Evolutionary conservation across 345 rosid species (phyloP).

Genomic region (Theobroma cacao): DNA sequence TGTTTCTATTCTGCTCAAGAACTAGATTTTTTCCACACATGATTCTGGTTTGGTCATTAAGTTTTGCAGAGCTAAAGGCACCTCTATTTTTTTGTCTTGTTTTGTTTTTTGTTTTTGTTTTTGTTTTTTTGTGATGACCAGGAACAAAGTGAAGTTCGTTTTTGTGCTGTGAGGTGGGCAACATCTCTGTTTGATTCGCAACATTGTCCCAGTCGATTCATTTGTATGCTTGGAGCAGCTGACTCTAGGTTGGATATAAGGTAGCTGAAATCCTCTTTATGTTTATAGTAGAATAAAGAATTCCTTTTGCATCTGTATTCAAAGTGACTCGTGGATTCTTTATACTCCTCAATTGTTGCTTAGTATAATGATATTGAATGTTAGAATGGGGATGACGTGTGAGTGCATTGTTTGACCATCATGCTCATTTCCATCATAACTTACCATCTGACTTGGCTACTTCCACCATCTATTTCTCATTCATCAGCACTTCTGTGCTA

Average conservation of each 20-base stretch:
- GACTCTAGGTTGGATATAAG: conserved; percentile 91
- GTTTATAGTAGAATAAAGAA: background rate
- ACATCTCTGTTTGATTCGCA: conserved; percentile 72
- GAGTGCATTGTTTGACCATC: background rate
- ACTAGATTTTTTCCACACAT: background rate
- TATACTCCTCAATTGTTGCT: background rate
- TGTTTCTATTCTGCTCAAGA: background rate
- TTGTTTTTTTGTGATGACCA: conserved; percentile 33
- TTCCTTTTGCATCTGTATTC: background rate
- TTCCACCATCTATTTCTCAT: background rate
- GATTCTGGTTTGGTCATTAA: conserved; percentile 12
- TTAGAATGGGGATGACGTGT: background rate
- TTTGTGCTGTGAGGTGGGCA: conserved; percentile 92
- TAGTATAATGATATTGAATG: background rate
- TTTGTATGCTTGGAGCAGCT: conserved; percentile 86
- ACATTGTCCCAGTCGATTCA: conserved; percentile 91
- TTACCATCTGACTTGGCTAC: background rate
- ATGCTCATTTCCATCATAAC: background rate
- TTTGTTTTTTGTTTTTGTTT: no score
- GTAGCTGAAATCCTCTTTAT: conserved; percentile 36
- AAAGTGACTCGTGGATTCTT: background rate
- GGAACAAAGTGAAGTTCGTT: conserved; percentile 95
- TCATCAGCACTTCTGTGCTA: background rate
- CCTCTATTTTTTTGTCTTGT: no score
- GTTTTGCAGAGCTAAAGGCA: conserved; percentile 1